Conservation (phyloP, 257 asterid genomes). For the Striga asiatica region DNA sequence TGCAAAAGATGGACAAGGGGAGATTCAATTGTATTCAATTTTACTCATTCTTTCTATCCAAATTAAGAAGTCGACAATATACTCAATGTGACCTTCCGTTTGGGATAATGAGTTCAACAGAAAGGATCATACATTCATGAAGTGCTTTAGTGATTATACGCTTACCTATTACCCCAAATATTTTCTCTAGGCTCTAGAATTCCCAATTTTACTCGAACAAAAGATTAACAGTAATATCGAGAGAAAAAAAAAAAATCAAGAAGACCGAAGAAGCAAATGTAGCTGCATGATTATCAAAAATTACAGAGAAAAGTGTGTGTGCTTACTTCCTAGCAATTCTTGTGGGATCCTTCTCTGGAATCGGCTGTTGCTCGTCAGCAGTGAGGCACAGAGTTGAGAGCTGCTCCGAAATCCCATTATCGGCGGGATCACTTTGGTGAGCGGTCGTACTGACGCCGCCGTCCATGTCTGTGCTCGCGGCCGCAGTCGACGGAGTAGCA, state of each 20-base stretch:
- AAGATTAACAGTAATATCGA: neutral
- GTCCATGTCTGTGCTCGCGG: slow-evolving; percentile 29
- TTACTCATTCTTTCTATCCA: no score
- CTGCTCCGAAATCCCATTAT: slow-evolving; percentile 8
- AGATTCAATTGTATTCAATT: no score
- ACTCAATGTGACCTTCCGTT: neutral
- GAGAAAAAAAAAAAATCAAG: neutral
- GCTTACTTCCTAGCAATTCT: slow-evolving; percentile 71
- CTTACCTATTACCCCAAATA: neutral
- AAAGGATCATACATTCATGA: neutral
- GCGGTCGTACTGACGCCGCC: slow-evolving; percentile 19
- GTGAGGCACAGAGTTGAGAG: slow-evolving; percentile 24
- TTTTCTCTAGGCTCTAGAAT: slow-evolving; percentile 1
- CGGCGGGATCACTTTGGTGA: neutral
- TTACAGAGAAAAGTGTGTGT: neutral
- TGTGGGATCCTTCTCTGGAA: slow-evolving; percentile 56
- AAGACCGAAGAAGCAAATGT: slow-evolving; percentile 18
- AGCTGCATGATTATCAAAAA: slow-evolving; percentile 14
- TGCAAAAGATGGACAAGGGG: neutral
- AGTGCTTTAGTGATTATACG: slow-evolving; percentile 5
- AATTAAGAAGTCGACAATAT: slow-evolving; percentile 5
- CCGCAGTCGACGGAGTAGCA: slow-evolving; percentile 1
- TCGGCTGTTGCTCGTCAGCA: slow-evolving; percentile 24
- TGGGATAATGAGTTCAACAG: slow-evolving; percentile 6
- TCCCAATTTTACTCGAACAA: slow-evolving; percentile 12